Percentiles rank a stretch among this genome's conserved stretches.
These are phyloP conservation scores for Herpetomonas samuelpessoai DNA, from an alignment of 208 protist species.

Conservation along the genomic window DNA sequence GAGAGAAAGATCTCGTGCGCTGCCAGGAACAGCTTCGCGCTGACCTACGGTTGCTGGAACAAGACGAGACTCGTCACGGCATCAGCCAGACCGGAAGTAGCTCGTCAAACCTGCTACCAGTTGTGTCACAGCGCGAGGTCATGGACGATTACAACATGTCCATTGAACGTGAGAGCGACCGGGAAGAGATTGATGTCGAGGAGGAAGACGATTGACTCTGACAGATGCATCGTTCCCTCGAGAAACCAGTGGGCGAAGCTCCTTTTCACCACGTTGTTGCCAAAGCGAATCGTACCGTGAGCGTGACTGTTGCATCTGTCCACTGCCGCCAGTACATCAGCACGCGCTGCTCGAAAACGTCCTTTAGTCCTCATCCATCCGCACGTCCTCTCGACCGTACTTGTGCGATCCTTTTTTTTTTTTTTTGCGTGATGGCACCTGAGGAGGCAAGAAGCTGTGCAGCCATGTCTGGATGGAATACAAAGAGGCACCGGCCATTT, in stretches of 20 bases:
- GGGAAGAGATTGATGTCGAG: conserved; percentile 82
- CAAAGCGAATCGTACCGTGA: not conserved
- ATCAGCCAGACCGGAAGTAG: conserved; percentile 28
- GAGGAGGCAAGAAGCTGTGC: no score
- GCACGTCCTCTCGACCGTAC: no score
- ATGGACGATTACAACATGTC: conserved; percentile 91
- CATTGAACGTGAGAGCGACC: conserved; percentile 75
- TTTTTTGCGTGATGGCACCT: not conserved
- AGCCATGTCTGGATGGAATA: no score
- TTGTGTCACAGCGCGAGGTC: conserved; percentile 73
- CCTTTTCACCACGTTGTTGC: not conserved
- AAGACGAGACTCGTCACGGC: conserved; percentile 55
- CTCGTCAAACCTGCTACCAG: conserved; percentile 25
- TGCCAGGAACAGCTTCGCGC: conserved; percentile 72
- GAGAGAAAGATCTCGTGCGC: conserved; percentile 61
- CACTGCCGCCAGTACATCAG: no score
- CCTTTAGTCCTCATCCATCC: no score
- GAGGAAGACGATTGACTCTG: conserved; percentile 12
- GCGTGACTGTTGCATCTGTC: no score
- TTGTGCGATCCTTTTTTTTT: not conserved
- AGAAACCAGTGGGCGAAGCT: no score
- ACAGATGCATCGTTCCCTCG: no score
- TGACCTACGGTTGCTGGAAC: conserved; percentile 51
- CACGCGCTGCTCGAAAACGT: no score
- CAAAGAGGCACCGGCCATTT: no score